Evolutionary conservation across 768 basidiomycete species (phyloP).

Genomic region (Naganishia randhawae): DNA sequence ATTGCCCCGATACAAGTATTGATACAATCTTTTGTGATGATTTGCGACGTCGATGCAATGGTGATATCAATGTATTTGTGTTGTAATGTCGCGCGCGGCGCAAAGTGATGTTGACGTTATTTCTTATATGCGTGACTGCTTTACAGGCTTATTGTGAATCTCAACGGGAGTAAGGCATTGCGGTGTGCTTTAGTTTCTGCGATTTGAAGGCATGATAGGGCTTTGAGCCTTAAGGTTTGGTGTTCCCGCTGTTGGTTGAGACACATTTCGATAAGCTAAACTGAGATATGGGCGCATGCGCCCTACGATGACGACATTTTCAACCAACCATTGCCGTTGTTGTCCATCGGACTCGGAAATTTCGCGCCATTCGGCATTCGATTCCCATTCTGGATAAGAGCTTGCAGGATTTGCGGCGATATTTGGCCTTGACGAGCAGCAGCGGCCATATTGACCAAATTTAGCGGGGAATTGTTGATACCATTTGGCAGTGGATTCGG

Average conservation of each 20-base stretch:
- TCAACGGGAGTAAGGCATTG: not conserved
- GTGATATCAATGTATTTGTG: not conserved
- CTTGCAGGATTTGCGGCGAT: slow-evolving; percentile 20
- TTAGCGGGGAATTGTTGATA: slow-evolving; percentile 18
- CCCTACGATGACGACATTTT: slow-evolving; percentile 22
- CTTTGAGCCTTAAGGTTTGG: slow-evolving; percentile 9
- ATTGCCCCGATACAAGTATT: slow-evolving; percentile 18
- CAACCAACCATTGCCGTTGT: slow-evolving; percentile 25
- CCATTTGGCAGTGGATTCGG: not conserved
- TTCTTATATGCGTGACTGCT: not conserved
- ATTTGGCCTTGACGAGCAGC: slow-evolving; percentile 26
- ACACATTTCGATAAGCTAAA: slow-evolving; percentile 24
- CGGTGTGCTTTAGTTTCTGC: not conserved
- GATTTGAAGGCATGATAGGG: slow-evolving; percentile 1
- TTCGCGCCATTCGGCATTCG: slow-evolving; percentile 3
- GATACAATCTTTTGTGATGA: slow-evolving; percentile 21
- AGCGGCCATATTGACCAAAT: slow-evolving; percentile 21
- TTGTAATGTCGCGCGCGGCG: slow-evolving; percentile 11
- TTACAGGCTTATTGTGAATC: not conserved
- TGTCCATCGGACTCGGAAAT: slow-evolving; percentile 19
- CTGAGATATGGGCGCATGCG: slow-evolving; percentile 14
- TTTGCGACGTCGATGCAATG: slow-evolving; percentile 14
- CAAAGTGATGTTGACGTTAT: not conserved
- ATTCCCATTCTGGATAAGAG: slow-evolving; percentile 12
- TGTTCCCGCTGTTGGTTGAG: slow-evolving; percentile 18